Evolutionary conservation across 306 rosid genomes (phyloP), one percentile per base, ranked within the genome.

Genomic region (Sindora glabra): DNA sequence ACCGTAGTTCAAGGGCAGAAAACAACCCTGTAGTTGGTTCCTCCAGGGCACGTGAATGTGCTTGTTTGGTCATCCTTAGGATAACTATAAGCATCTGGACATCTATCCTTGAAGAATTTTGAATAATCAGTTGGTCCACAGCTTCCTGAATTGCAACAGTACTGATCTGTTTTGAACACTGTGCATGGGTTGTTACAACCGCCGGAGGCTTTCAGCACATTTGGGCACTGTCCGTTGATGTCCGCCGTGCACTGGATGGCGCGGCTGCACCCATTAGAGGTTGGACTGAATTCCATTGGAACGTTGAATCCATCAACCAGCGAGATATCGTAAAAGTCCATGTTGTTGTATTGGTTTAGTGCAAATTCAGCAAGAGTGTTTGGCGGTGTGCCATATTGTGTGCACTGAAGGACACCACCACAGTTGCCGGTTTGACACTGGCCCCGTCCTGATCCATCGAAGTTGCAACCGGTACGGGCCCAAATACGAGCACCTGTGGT

Each of bases 401-500:
- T 7, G 26, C 90, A 85, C 0, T 48, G 32, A 0, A 82, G 75
- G 10, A 62, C 74, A 4, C 89, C 84, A 0, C 76, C 80, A 24
- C 89, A 87, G 16, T 87, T 92, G 0, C 92, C 92, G 0, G 92
- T 84, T 3, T 68, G 62, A 27, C 92, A 87, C 2, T 36, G 72
- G 5, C 89, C 89, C 0, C 12, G 73, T 0, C 89, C 89, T 0
- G 65, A 32, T 1, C 55, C 70, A 3, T 82, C 82, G 8, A 84
- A 84, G 44, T 70, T 77, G 78, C 95, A 84, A 0, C 74, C 70
- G 2, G 96, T 87, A 12, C 94, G 87, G 1, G 81, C 83, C 94
- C 94, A 88, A 1, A 88, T 80, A 5, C 89, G 83, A 0, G 70
- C 86, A 53, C 32, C 30, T 5, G 33, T 11, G 0, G 83, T 54